Conservation (phyloP, 1,139 yeast genomes). For the Lodderomyces orthopsilosis region DNA sequence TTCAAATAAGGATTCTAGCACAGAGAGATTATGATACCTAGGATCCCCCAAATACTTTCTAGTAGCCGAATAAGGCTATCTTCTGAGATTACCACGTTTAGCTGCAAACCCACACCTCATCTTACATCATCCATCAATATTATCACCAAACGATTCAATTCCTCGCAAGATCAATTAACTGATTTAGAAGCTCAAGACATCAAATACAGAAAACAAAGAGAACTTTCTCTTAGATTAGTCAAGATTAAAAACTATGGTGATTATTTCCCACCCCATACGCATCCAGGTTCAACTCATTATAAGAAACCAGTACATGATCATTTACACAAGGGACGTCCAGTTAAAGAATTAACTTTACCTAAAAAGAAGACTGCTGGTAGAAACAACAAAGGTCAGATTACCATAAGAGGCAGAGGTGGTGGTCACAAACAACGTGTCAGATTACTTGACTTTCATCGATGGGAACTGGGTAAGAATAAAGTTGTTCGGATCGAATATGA, state of each 20-base stretch:
- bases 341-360: conserved; percentile 70
- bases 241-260: conserved; percentile 76
- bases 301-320: conserved; percentile 85
- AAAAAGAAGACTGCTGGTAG: conserved; percentile 83
- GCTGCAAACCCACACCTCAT: background rate
- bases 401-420: conserved; percentile 95
- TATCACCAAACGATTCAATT: background rate
- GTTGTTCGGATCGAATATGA: conserved; percentile 93
- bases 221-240: conserved; percentile 67
- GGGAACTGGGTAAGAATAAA: conserved; percentile 65
- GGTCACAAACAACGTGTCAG: conserved; percentile 91
- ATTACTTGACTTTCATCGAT: conserved; percentile 72
- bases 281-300: conserved; percentile 90
- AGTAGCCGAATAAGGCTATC: conserved; percentile 3
- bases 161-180: conserved; percentile 32
- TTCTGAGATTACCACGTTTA: background rate
- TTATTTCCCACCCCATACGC: conserved; percentile 54
- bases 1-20: background rate
- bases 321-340: conserved; percentile 81
- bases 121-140: background rate
- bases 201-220: conserved; percentile 67
- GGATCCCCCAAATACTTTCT: background rate
- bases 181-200: conserved; percentile 80
- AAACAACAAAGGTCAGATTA: conserved; percentile 82
- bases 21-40: background rate